Evolutionary conservation across 2,329 filamentous ascomycete genomes (phyloP).

Genomic region (Cadophora luteo-olivacea): DNA sequence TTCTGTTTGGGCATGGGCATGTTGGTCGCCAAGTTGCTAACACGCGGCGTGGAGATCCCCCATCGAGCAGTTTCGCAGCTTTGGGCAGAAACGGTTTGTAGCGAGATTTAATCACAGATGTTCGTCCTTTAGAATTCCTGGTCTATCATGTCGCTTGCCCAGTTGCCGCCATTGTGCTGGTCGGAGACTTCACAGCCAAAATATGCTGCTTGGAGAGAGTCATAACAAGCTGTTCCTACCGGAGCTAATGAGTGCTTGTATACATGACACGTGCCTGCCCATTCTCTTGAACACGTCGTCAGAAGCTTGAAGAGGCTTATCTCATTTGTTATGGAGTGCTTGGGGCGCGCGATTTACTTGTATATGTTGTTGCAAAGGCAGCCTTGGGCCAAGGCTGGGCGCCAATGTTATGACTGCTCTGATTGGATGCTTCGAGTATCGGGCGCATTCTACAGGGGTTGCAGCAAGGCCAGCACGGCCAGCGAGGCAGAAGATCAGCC

Average conservation of each 20-base stretch:
- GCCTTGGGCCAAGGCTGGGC: constrained; percentile 6
- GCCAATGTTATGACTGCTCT: not conserved
- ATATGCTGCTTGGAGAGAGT: not conserved
- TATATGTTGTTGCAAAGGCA: constrained; percentile 1
- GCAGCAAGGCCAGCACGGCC: constrained; percentile 9
- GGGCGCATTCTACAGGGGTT: constrained; percentile 4
- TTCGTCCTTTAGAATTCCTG: too few species aligned
- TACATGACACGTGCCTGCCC: not conserved
- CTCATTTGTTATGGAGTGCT: not conserved
- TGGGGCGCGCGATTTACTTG: not conserved
- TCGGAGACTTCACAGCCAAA: not conserved
- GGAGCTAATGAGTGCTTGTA: constrained; percentile 12
- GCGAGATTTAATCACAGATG: too few species aligned
- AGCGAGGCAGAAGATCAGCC: constrained; percentile 6
- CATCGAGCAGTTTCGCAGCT: too few species aligned
- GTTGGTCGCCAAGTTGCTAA: too few species aligned
- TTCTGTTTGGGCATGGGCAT: too few species aligned
- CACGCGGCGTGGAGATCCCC: too few species aligned
- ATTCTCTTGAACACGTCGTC: not conserved
- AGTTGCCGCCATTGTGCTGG: too few species aligned
- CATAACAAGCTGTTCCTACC: constrained; percentile 2
- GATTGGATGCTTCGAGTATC: not conserved
- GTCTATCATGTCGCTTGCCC: too few species aligned
- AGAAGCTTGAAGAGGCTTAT: constrained; percentile 16
- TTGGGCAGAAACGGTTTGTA: too few species aligned